Conservation (phyloP, 352 stramenopile genomes). For the Blastocystis sp. region DNA sequence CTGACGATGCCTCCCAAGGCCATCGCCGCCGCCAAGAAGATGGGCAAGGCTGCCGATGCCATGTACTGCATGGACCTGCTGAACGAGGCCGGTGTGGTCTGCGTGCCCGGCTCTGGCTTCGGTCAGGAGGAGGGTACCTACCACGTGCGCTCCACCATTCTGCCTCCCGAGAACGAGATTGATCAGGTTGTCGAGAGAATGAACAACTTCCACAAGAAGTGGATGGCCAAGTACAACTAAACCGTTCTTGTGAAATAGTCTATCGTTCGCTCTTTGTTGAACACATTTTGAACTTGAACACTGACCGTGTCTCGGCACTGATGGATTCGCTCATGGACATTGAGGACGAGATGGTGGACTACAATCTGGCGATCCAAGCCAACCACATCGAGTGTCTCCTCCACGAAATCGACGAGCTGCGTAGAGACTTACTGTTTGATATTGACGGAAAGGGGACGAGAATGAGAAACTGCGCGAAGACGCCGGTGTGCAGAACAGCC, state of each 20-base stretch:
- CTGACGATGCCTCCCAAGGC: conserved; percentile 85
- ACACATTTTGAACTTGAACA: too few relatives aligned
- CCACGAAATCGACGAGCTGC: background rate
- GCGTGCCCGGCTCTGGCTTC: conserved; percentile 93
- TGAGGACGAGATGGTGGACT: conserved; percentile 50
- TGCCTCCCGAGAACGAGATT: conserved; percentile 91
- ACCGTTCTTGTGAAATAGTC: conserved; percentile 3
- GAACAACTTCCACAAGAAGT: conserved; percentile 87
- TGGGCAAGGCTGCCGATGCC: conserved; percentile 84
- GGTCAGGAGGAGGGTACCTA: conserved; percentile 89
- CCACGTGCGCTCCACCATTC: conserved; percentile 97
- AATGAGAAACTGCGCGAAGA: background rate
- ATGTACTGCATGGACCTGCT: conserved; percentile 94
- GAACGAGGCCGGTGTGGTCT: conserved; percentile 90
- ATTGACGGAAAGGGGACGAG: background rate
- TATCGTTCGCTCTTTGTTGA: conserved; percentile 18
- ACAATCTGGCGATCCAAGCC: background rate
- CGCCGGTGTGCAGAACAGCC: background rate
- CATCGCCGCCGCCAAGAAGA: conserved; percentile 75
- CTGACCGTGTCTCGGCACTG: too few relatives aligned
- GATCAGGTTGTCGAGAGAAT: conserved; percentile 90
- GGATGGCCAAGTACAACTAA: conserved; percentile 89
- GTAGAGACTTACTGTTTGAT: background rate
- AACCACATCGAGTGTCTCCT: conserved; percentile 21
- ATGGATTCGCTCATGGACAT: background rate